Base-by-base conservation (phyloP, 345 rosid species). In the Hibiscus mutabilis region DNA sequence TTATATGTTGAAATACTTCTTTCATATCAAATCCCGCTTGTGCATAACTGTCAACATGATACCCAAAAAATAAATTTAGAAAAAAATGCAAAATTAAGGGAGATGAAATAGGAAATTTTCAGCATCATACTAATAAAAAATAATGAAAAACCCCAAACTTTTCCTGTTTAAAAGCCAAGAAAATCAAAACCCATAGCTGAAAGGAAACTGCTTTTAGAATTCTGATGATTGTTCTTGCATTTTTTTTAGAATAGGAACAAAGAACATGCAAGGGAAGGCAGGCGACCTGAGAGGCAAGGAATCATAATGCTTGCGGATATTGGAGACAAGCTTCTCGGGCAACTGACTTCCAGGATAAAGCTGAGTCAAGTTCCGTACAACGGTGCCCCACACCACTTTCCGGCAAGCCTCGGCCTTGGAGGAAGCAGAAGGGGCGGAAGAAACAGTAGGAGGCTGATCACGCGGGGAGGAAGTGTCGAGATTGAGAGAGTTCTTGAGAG, bases 261-360 rank as follows among this genome's bases (percentile, higher is more conserved):
- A 15, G 19, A 65, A 42, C 1, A 64, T 15, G 49, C n/a, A 64
- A 42, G 49, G 68, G 10, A 25, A 25, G 37, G 42, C 1, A 37
- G 10, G 42, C 42, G 66, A 93, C 97, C 98, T 94, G 77, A 90
- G 87, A 8, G 97, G 97, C 86, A 90, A 85, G 66, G 98, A 91
- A 84, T 94, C 98, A 67, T 87, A 91, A 83, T 91, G 98, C 87
- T 90, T 94, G 79, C 91, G 82, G 40, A 94, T 89, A 82, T 86
- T 90, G 61, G 91, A 90, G 21, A 94, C 91, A 18, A 94, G 95
- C 93, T 88, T 90, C 84, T 94, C 98, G 31, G 97, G 97, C 73
- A 94, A 80, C 82, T 91, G 98, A 46, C 96, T 94, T 0, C 96
- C 98, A 0, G 97, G 97, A 70, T 91, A 94, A 78, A 94, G 76